Conservation (phyloP, 2,329 filamentous ascomycete genomes). For the Alternaria arbusti region DNA sequence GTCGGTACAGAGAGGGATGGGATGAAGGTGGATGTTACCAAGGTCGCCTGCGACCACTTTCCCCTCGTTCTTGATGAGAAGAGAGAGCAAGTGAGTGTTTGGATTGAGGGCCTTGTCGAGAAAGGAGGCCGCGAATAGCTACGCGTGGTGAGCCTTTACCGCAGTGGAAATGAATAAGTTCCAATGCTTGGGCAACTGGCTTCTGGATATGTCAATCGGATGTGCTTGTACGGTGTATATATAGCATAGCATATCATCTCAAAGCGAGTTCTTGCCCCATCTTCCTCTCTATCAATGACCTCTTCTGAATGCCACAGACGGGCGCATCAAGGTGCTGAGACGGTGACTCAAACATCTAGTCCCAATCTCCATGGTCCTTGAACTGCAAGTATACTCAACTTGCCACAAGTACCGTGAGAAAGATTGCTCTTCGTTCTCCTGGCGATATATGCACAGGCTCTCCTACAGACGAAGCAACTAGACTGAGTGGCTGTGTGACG, state of each 20-base stretch:
- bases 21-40: conserved; percentile 49
- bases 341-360: neutral
- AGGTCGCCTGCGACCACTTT: conserved; percentile 45
- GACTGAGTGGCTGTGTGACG: neutral
- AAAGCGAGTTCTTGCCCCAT: neutral
- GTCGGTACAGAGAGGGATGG: conserved; percentile 33
- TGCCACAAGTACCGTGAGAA: neutral
- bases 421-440: neutral
- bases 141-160: neutral
- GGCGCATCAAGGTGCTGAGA: neutral
- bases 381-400: neutral
- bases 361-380: neutral
- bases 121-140: conserved; percentile 5
- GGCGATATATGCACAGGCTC: neutral
- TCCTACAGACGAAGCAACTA: neutral
- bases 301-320: neutral
- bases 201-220: neutral
- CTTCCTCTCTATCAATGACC: neutral
- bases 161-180: neutral
- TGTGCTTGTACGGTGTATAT: neutral
- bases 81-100: conserved; percentile 34
- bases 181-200: neutral
- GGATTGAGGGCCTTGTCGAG: conserved; percentile 27
- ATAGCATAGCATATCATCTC: neutral
- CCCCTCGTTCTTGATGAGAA: conserved; percentile 33